Evolutionary conservation across 768 basidiomycete species (phyloP), one percentile per base, ranked within the genome.

Genomic region (Tricholomella constricta): DNA sequence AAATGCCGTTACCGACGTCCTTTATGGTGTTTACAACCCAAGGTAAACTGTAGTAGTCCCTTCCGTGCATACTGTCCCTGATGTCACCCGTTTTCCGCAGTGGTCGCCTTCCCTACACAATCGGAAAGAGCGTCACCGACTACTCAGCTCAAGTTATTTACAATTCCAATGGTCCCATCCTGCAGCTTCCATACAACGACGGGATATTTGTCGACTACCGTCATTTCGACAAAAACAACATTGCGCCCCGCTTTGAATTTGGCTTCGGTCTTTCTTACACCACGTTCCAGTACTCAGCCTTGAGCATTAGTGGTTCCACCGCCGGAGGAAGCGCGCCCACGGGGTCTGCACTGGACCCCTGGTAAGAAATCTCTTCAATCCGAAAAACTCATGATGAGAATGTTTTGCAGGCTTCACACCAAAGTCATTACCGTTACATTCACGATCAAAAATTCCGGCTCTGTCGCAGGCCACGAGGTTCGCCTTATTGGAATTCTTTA

Each of bases 11-110:
- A 74, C 78, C 6, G 85, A 87, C 58, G 68, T 87, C 35, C 66
- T 86, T 6, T 87, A 78, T 52, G 85, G 85, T 3, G 71, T 66
- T 22, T 82, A 81, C 57, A 85, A 84, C 59, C 85, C 84, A 12
- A 74, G 81, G 81, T 75, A 65, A 59, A 64, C 44, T 54, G 40
- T 44, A 22, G 15, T 44, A 46, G 25, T 19, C 35, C 48, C 11
- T 1, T 14, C 2, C 2, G 14, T 37, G 15, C 12, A 6, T n/a
- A 23, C 4, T 17, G 41, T 27, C 22, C 29, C 1, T 44, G 25
- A 51, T 20, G 37, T 35, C 20, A n/a, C n/a, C n/a, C 23, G 12
- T 19, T 46, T n/a, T 34, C 9, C 45, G 2, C 42, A 78, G 74
- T 57, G 77, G 76, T 19, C 73, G 78, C 6, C 69, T 78, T 1